These are phyloP conservation scores for Strobilomyces dryophilus DNA, from an alignment of 768 basidiomycete genomes.

Conservation along the genomic window DNA sequence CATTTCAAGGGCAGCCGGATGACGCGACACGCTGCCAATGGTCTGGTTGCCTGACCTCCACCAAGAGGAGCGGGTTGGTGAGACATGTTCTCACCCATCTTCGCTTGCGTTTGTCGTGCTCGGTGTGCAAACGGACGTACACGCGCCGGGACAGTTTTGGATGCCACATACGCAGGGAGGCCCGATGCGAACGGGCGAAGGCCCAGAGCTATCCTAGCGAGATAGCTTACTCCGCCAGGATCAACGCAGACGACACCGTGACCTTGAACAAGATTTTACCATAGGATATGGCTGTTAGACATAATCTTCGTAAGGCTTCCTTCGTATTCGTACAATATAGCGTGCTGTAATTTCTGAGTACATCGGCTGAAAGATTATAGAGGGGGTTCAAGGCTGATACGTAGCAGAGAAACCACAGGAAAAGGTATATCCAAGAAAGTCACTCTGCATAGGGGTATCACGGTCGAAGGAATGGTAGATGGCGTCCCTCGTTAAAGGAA, in stretches of 20 bases:
- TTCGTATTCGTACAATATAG: slow-evolving; percentile 16
- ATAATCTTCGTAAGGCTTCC: not conserved
- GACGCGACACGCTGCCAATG: slow-evolving; percentile 9
- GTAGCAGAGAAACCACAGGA: slow-evolving; percentile 2
- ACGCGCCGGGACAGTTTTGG: slow-evolving; percentile 17
- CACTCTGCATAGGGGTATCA: slow-evolving; percentile 9
- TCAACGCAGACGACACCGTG: slow-evolving; percentile 3
- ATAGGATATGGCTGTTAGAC: not conserved
- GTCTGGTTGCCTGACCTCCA: slow-evolving; percentile 5
- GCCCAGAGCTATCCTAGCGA: slow-evolving; percentile 15
- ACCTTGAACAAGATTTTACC: slow-evolving; percentile 19
- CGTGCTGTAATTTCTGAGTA: slow-evolving; percentile 14
- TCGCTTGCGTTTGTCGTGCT: slow-evolving; percentile 15
- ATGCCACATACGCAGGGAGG: slow-evolving; percentile 3
- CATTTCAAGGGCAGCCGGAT: not conserved
- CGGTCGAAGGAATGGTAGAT: slow-evolving; percentile 2
- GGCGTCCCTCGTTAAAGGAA: not conserved
- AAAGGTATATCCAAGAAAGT: not conserved
- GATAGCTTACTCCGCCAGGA: slow-evolving; percentile 6
- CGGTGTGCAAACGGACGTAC: slow-evolving; percentile 9
- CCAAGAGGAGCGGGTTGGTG: slow-evolving; percentile 7
- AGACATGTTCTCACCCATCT: slow-evolving; percentile 19
- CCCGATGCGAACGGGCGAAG: not conserved
- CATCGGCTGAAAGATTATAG: not conserved
- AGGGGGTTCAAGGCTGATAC: not conserved